Evolutionary conservation across 2,329 filamentous ascomycete genomes (phyloP).

Genomic region (Penicillium janthinellum): DNA sequence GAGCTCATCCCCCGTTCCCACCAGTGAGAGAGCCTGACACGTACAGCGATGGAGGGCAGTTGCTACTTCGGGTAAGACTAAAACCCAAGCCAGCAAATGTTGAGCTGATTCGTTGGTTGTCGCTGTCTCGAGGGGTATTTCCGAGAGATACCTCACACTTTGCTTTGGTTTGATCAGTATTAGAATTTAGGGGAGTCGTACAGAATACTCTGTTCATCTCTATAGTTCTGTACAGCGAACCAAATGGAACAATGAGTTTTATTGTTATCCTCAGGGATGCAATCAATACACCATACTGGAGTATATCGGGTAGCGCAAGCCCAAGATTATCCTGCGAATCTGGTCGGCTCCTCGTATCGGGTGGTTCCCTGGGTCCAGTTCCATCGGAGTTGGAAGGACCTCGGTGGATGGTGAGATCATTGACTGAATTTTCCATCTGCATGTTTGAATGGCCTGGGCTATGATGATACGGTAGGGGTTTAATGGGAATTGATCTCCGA

Average conservation of each 20-base stretch:
- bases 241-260: not conserved
- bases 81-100: conserved; percentile 10
- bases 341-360: conserved; percentile 11
- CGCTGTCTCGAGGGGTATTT: not conserved
- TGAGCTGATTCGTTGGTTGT: not conserved
- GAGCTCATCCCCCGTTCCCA: not conserved
- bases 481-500: not conserved
- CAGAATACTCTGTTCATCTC: not conserved
- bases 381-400: not conserved
- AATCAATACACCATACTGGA: not conserved
- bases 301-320: not conserved
- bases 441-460: not conserved
- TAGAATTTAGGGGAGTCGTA: not conserved
- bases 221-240: no score
- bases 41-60: conserved; percentile 7
- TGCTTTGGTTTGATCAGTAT: not conserved
- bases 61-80: conserved; percentile 10
- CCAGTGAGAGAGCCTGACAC: not conserved
- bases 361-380: conserved; percentile 5
- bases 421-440: conserved; percentile 9
- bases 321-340: conserved; percentile 14
- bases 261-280: not conserved
- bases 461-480: not conserved
- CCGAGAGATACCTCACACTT: not conserved
- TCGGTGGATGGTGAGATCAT: conserved; percentile 23